Evolutionary conservation across 164 flowering plant genomes (phyloP), one percentile per base, ranked within the genome.

Genomic region (Berberis thunbergii): DNA sequence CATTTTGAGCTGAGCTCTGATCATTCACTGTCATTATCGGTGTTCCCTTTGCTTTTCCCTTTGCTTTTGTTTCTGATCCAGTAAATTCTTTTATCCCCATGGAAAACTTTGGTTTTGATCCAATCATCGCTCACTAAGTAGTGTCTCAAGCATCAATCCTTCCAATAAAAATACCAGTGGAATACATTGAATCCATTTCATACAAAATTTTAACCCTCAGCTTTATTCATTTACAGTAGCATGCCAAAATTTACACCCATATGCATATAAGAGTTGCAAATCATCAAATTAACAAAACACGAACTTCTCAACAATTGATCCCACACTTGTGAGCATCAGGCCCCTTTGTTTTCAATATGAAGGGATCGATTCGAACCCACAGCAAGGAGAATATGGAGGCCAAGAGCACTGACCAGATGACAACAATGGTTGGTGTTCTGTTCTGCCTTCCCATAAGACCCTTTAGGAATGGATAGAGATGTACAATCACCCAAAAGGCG

Each of bases 391-490:
- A 91, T 12, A 91, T 86, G 4, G 97, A 88, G 3, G 97, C 97
- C 78, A 88, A 69, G 41, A 91, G 76, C 70, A 91, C 88, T 3
- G 97, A 88, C 97, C 93, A 88, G 12, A 88, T 72, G 41, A 91
- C 76, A 45, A 91, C 97, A 72, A 88, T 84, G 67, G 96, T 88
- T 1, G 96, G 97, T 1, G 96, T 91, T 54, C 96, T 54, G 66
- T 88, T 91, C 61, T 88, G 96, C 61, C 93, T 79, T 3, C 97
- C 97, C 97, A 91, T 88, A 54, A 88, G 88, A 77, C 97, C 97
- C 65, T 91, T 91, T 58, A 91, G 86, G 93, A 91, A 91, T 3
- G 97, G 97, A 59, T 91, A 91, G 39, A 91, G 82, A 76, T 91
- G 97, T 41, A 86, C 68, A 60, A 91, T 91, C 71, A 91, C 96